phyloP scores from a whole-genome alignment of 306 rosid genomes.

The Malus fusca region DNA sequence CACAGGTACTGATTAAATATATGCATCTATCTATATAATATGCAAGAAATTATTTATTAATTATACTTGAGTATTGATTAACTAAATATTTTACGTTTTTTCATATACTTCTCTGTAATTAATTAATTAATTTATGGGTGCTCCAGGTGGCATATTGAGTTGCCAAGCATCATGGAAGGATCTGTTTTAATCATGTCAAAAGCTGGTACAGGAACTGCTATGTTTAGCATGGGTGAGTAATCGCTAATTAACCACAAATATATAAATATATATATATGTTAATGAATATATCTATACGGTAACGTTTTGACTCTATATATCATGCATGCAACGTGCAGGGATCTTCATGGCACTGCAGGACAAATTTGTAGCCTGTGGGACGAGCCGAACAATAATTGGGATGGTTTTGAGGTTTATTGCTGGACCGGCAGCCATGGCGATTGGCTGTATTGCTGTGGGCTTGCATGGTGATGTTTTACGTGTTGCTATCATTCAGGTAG shows the following conservation, averaged over 20 bases:
- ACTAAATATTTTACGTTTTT: too few species aligned
- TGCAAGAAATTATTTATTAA: background rate
- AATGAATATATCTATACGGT: background rate
- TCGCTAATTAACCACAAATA: background rate
- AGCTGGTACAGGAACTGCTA: conserved; percentile 89
- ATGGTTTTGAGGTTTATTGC: conserved; percentile 83
- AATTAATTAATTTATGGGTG: background rate
- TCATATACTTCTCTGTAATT: background rate
- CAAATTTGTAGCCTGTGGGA: conserved; percentile 67
- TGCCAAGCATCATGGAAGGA: conserved; percentile 75
- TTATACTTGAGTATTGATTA: background rate
- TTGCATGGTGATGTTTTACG: conserved; percentile 76
- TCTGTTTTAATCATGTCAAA: conserved; percentile 75
- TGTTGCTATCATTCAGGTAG: conserved; percentile 80
- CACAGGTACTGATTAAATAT: conserved; percentile 38
- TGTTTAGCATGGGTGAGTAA: conserved; percentile 90
- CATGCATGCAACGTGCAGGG: conserved; percentile 38
- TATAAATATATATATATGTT: background rate
- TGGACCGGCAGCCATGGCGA: conserved; percentile 92
- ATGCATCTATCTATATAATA: background rate
- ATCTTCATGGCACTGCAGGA: conserved; percentile 92
- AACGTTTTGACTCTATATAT: background rate
- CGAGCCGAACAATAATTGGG: conserved; percentile 41
- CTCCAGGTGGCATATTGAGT: conserved; percentile 64
- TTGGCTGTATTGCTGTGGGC: conserved; percentile 65